Conservation (phyloP, 257 asterid species). For the Solanum infundibuliforme region DNA sequence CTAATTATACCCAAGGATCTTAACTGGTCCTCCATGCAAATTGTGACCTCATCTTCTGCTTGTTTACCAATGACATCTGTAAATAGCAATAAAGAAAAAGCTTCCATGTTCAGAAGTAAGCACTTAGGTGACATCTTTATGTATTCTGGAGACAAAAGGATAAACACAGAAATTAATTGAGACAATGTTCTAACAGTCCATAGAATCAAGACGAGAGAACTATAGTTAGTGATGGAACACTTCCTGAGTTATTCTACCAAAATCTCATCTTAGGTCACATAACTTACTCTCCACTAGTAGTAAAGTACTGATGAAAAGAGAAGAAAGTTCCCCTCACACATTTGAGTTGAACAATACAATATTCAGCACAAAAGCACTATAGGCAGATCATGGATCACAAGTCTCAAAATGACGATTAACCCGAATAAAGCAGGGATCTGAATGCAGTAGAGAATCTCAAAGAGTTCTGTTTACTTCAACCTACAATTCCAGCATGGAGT, state of each 20-base stretch:
- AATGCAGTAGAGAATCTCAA: background rate
- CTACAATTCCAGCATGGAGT: background rate
- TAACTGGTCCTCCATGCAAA: constrained; percentile 76
- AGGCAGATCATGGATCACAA: background rate
- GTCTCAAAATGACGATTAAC: background rate
- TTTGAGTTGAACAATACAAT: background rate
- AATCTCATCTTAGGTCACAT: background rate
- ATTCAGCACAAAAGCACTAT: background rate
- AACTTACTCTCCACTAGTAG: background rate
- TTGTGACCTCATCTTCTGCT: constrained; percentile 29
- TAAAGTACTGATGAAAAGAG: background rate
- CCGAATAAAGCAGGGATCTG: background rate
- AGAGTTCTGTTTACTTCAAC: background rate
- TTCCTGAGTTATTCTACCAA: background rate
- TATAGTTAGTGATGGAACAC: background rate
- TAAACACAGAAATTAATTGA: background rate
- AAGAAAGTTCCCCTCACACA: background rate
- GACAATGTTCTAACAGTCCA: background rate
- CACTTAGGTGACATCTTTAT: background rate
- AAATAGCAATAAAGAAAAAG: background rate
- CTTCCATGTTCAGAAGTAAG: background rate
- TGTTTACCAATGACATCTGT: constrained; percentile 24
- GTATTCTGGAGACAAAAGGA: background rate
- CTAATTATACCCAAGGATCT: constrained; percentile 63
- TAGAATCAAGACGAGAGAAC: background rate